Evolutionary conservation across 2,329 filamentous ascomycete species (phyloP).

Genomic region (Colletotrichum destructivum): DNA sequence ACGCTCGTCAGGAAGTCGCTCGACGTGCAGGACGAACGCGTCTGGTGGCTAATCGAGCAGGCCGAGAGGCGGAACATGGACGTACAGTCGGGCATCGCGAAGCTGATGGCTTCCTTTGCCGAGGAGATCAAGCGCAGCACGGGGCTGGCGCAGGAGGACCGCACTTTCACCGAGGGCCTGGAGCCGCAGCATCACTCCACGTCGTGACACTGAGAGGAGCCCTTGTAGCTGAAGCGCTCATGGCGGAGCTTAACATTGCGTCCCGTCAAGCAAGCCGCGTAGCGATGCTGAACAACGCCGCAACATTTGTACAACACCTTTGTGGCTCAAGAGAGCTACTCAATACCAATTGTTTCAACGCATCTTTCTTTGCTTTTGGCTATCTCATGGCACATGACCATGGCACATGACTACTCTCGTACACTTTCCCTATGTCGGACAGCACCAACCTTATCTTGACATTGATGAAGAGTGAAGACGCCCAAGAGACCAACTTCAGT

Average conservation of each 20-base stretch:
- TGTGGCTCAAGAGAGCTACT: not conserved
- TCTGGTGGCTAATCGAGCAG: conserved; percentile 41
- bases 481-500: too few species aligned
- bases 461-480: not conserved
- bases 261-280: too few species aligned
- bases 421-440: not conserved
- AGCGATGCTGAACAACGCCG: not conserved
- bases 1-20: conserved; percentile 34
- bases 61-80: conserved; percentile 38
- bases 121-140: conserved; percentile 34
- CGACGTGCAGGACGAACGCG: conserved; percentile 38
- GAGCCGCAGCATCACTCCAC: conserved; percentile 14
- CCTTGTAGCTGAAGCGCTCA: too few species aligned
- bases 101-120: conserved; percentile 37
- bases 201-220: not conserved
- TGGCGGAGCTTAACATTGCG: not conserved
- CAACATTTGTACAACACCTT: not conserved
- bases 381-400: not conserved
- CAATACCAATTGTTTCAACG: not conserved
- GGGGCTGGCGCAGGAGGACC: conserved; percentile 17
- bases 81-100: conserved; percentile 37
- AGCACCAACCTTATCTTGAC: not conserved
- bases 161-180: not conserved
- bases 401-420: too few species aligned
- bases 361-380: too few species aligned